Base-by-base conservation (phyloP, 2,329 filamentous ascomycete genomes). In the Trichophyton schoenleinii region DNA sequence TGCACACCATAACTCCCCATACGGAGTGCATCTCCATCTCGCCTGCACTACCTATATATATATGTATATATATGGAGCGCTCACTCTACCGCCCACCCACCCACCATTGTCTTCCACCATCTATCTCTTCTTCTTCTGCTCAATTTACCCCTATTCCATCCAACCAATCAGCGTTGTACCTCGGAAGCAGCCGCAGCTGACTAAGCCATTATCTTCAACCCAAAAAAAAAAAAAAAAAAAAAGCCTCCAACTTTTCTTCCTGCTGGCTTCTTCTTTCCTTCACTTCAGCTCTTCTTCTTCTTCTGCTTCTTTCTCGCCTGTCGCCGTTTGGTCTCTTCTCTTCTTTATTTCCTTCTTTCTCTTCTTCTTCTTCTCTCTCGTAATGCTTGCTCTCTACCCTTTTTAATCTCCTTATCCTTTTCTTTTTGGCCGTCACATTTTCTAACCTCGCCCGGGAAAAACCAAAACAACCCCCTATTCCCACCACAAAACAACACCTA, bases 401-500 rank as follows among this genome's bases (percentile, higher is more conserved):
- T 41, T 60, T 49, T 59, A 55, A 58, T 62, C 53, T 60, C 53
- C 34, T 59, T 49, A 61, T 63, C 42, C 61, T 53, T 49, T 63
- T 52, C 18, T 20, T 49, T 49, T 57, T 62, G 41, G n/a, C 11
- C 34, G 13, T 44, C 34, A 58, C 28, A 15, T 58, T 36, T 58
- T 58, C 41, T 18, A n/a, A 57, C 38, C 20, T 11, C 8, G 18
- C 18, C 42, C 11, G 13, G n/a, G 41, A 42, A 34, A 25, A 46
- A 5, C 55, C n/a, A 41, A 31, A 31, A 31, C 38, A 18, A 28
- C 7, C 60, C 25, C 34, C 53, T 52, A 61, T 58, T 58, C 20
- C n/a, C 38, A 28, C 41, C 15, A 7, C 11, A 42, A 48, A 25
- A 44, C 25, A 15, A 25, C 20, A 22, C 15, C 46, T 25, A 28